A percentile compares a stretch with the other conserved stretches of the same genome.
Evolutionary conservation across 2,329 filamentous ascomycete genomes (phyloP).

Genomic region (Cladosporium sp.): DNA sequence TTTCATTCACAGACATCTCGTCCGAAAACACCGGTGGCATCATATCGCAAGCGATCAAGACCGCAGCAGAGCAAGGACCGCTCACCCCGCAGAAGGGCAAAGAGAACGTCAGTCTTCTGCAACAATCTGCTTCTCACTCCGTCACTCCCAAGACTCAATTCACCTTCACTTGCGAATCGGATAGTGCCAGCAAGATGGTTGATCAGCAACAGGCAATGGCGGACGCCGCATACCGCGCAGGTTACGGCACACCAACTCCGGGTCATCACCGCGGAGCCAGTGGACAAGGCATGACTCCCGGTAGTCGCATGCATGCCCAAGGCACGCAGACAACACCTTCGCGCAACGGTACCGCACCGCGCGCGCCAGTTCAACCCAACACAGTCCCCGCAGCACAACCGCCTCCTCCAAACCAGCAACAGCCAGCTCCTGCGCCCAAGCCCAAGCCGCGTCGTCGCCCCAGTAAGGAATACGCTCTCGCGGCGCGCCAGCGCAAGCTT

Average conservation of each 20-base stretch:
- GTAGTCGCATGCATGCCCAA: conserved; percentile 12
- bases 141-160: conserved; percentile 75
- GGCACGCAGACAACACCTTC: conserved; percentile 24
- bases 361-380: conserved; percentile 6
- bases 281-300: not conserved
- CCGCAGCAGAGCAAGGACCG: conserved; percentile 63
- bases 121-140: conserved; percentile 55
- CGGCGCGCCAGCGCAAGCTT: conserved; percentile 70
- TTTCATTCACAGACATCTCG: conserved; percentile 35
- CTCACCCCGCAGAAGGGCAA: conserved; percentile 56
- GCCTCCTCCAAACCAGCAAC: conserved; percentile 18
- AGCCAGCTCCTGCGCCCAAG: conserved; percentile 38
- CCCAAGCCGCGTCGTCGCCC: conserved; percentile 56
- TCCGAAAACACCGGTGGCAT: conserved; percentile 53
- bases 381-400: conserved; percentile 13
- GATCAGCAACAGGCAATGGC: conserved; percentile 23
- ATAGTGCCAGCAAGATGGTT: conserved; percentile 70
- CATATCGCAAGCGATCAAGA: conserved; percentile 87
- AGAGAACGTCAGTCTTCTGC: conserved; percentile 72
- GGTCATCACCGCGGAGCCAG: conserved; percentile 1
- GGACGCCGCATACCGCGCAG: conserved; percentile 13
- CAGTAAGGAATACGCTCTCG: conserved; percentile 64
- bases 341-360: conserved; percentile 1
- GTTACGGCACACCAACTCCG: conserved; percentile 6
- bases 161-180: conserved; percentile 92